These are phyloP conservation scores for Nigrospora osmanthi DNA, from an alignment of 2,329 filamentous ascomycete species.

Conservation along the genomic window DNA sequence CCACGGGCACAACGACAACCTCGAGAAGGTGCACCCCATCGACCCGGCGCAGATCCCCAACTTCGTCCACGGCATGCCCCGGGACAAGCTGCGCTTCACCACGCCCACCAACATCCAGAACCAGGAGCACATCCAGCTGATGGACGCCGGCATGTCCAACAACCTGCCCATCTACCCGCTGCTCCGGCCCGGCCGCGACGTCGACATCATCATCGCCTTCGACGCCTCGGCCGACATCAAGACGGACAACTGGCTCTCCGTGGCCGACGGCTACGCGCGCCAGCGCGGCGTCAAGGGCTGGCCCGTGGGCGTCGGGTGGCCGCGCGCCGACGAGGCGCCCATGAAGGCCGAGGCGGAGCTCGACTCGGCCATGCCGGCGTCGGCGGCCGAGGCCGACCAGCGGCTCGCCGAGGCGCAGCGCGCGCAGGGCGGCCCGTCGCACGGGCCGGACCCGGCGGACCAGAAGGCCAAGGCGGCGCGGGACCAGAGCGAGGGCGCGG, in stretches of 20 bases:
- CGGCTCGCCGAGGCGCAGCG: slow-evolving; percentile 38
- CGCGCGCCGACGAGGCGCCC: slow-evolving; percentile 50
- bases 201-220: slow-evolving; percentile 88
- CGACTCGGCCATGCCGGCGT: slow-evolving; percentile 56
- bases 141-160: slow-evolving; percentile 99
- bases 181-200: slow-evolving; percentile 76
- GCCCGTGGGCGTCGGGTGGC: slow-evolving; percentile 95
- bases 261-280: slow-evolving; percentile 85
- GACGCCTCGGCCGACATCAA: slow-evolving; percentile 91
- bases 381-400: slow-evolving; percentile 49
- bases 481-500: slow-evolving; percentile 29
- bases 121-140: slow-evolving; percentile 67
- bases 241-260: slow-evolving; percentile 92
- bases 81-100: slow-evolving; percentile 63
- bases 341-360: slow-evolving; percentile 58
- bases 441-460: slow-evolving; percentile 9
- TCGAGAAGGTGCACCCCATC: slow-evolving; percentile 90
- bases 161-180: slow-evolving; percentile 95
- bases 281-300: slow-evolving; percentile 90
- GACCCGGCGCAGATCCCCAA: slow-evolving; percentile 89
- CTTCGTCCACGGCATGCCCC: slow-evolving; percentile 69
- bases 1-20: slow-evolving; percentile 70
- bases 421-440: slow-evolving; percentile 1
- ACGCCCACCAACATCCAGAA: slow-evolving; percentile 72
- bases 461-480: slow-evolving; percentile 26